These are phyloP conservation scores for Coprinopsis cinerea DNA, from an alignment of 768 basidiomycete genomes.

Conservation along the genomic window DNA sequence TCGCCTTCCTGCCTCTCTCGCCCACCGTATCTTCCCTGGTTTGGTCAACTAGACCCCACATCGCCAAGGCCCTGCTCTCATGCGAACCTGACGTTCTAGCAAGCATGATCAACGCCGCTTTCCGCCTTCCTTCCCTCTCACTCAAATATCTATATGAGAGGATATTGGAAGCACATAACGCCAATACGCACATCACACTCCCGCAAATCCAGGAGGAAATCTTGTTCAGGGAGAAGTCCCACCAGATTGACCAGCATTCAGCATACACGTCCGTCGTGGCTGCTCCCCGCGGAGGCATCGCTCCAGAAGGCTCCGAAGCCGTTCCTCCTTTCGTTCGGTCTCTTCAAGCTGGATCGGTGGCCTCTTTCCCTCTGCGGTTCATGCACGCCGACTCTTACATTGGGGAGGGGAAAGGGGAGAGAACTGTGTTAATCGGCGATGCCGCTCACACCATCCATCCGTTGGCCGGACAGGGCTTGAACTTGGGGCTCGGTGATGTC, in stretches of 20 bases:
- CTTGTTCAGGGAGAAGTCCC: slow-evolving; percentile 65
- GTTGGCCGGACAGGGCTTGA: slow-evolving; percentile 92
- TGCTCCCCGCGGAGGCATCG: slow-evolving; percentile 38
- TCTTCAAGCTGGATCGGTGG: slow-evolving; percentile 67
- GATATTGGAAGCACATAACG: slow-evolving; percentile 48
- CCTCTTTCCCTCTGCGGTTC: slow-evolving; percentile 86
- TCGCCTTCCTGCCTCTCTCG: slow-evolving; percentile 90
- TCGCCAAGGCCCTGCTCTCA: slow-evolving; percentile 67
- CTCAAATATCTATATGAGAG: slow-evolving; percentile 59
- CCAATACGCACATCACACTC: slow-evolving; percentile 40
- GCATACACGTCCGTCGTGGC: slow-evolving; percentile 48
- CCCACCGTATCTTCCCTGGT: slow-evolving; percentile 79
- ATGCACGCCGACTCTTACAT: slow-evolving; percentile 85
- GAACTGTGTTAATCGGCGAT: slow-evolving; percentile 91
- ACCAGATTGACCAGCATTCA: slow-evolving; percentile 58
- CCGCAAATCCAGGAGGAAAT: slow-evolving; percentile 57
- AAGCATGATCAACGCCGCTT: slow-evolving; percentile 85
- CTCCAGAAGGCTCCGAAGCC: slow-evolving; percentile 51
- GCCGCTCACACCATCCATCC: slow-evolving; percentile 95
- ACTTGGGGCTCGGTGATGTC: slow-evolving; percentile 88
- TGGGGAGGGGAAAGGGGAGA: slow-evolving; percentile 56
- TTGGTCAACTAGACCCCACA: slow-evolving; percentile 81
- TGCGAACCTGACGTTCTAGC: slow-evolving; percentile 59
- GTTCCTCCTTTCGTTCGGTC: slow-evolving; percentile 72
- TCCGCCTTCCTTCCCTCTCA: slow-evolving; percentile 74